Percentiles rank a stretch among this genome's conserved stretches.
These are phyloP conservation scores for Rhinocladiella mackenziei DNA, from an alignment of 2,329 filamentous ascomycete species.

Conservation along the genomic window DNA sequence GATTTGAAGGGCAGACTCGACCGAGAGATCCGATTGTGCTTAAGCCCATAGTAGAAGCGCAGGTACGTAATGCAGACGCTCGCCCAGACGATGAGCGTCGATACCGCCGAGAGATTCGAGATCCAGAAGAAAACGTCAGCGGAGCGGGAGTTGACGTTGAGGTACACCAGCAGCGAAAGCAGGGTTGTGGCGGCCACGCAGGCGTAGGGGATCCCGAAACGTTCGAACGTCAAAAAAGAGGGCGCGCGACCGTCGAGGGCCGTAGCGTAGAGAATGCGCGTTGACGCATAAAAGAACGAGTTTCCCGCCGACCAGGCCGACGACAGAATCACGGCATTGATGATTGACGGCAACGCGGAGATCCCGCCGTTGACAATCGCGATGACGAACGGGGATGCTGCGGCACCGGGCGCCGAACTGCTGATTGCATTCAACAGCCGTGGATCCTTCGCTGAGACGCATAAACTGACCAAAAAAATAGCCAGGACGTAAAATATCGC, in stretches of 20 bases:
- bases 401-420: neutral
- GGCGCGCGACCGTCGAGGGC: constrained; percentile 34
- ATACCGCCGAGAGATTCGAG: constrained; percentile 45
- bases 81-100: constrained; percentile 49
- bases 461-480: neutral
- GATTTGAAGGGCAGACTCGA: constrained; percentile 40
- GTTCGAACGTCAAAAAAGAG: constrained; percentile 52
- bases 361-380: constrained; percentile 56
- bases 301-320: constrained; percentile 58
- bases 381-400: constrained; percentile 38
- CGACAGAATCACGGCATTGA: constrained; percentile 72
- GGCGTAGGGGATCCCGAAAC: constrained; percentile 52
- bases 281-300: constrained; percentile 35
- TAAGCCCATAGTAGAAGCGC: constrained; percentile 43
- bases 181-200: constrained; percentile 53
- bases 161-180: constrained; percentile 41
- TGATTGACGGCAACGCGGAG: constrained; percentile 63
- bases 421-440: neutral
- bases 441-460: neutral
- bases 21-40: constrained; percentile 38
- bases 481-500: neutral
- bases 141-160: constrained; percentile 32
- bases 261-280: constrained; percentile 36
- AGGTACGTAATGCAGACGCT: constrained; percentile 47
- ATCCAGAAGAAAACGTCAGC: constrained; percentile 46